Conservation (phyloP, 495 filamentous ascomycete genomes). For the Podospora anserina region DNA sequence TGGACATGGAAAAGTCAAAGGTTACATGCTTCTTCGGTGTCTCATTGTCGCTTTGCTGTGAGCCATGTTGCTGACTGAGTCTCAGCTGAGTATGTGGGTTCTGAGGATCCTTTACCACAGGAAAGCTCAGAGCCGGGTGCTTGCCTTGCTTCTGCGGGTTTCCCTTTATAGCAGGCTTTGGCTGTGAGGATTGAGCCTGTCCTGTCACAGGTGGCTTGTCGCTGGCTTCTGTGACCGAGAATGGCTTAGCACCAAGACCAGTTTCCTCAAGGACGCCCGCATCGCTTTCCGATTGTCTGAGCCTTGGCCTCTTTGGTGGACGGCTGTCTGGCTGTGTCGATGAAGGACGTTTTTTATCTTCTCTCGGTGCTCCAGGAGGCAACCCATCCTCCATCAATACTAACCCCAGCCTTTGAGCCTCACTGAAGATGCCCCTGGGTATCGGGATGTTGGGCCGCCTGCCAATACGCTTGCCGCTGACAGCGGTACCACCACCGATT, state of each 20-base stretch:
- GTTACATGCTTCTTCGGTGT: constrained; percentile 39
- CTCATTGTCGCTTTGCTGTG: constrained; percentile 39
- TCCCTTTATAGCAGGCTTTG: constrained; percentile 23
- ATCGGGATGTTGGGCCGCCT: constrained; percentile 24
- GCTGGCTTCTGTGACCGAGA: background rate
- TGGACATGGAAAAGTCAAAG: constrained; percentile 31
- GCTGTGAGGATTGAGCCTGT: constrained; percentile 21
- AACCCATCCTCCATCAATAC: background rate
- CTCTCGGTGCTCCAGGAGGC: background rate
- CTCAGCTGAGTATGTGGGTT: constrained; percentile 61
- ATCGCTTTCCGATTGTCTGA: background rate
- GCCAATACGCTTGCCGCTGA: constrained; percentile 25
- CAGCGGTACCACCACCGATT: constrained; percentile 22
- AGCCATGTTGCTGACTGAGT: constrained; percentile 63
- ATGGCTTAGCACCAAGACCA: background rate
- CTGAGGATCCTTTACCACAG: constrained; percentile 76
- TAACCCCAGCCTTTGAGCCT: constrained; percentile 11
- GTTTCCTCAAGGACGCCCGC: background rate
- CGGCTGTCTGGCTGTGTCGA: background rate
- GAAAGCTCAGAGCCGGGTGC: constrained; percentile 56
- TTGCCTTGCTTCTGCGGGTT: constrained; percentile 22
- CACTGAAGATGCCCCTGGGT: constrained; percentile 12
- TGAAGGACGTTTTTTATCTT: constrained; percentile 13
- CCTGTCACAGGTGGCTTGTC: background rate
- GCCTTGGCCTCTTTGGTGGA: constrained; percentile 14